Conservation (phyloP, 306 rosid genomes). For the Malus orientalis region DNA sequence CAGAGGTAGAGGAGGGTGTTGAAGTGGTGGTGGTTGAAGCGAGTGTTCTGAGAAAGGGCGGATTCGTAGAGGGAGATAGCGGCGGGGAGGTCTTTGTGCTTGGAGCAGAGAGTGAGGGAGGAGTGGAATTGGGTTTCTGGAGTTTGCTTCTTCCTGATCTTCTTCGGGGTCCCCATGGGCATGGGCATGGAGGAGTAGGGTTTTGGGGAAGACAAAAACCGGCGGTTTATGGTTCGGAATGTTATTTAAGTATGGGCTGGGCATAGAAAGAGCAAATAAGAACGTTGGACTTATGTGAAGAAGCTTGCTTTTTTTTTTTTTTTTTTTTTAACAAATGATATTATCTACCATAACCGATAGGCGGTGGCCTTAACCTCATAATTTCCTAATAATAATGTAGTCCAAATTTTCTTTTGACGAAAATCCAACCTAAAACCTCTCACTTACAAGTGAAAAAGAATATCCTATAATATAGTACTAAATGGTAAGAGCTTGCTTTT, state of each 20-base stretch:
- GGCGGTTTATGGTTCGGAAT: neutral
- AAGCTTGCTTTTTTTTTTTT: no score
- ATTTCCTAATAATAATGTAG: accelerated
- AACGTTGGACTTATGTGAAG: no score
- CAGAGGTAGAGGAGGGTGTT: constrained; percentile 87
- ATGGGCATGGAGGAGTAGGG: neutral
- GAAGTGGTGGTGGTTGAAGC: constrained; percentile 57
- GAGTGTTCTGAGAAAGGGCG: constrained; percentile 29
- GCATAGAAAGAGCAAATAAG: no score
- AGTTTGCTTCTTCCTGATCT: constrained; percentile 33
- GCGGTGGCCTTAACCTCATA: no score
- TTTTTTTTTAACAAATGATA: no score
- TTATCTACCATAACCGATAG: no score
- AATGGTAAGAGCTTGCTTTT: no score
- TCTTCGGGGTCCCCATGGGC: constrained; percentile 40
- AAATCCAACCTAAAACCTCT: no score
- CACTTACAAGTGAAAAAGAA: no score
- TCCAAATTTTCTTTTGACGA: accelerated
- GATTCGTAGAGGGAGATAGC: constrained; percentile 54
- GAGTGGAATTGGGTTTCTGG: constrained; percentile 54
- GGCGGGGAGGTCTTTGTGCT: constrained; percentile 37
- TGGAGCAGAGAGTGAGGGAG: constrained; percentile 60
- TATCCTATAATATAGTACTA: no score
- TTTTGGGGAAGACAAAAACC: neutral
- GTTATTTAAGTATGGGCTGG: neutral